These are phyloP conservation scores for Neodidymelliopsis sp. DNA, from an alignment of 2,329 filamentous ascomycete genomes.

Conservation along the genomic window DNA sequence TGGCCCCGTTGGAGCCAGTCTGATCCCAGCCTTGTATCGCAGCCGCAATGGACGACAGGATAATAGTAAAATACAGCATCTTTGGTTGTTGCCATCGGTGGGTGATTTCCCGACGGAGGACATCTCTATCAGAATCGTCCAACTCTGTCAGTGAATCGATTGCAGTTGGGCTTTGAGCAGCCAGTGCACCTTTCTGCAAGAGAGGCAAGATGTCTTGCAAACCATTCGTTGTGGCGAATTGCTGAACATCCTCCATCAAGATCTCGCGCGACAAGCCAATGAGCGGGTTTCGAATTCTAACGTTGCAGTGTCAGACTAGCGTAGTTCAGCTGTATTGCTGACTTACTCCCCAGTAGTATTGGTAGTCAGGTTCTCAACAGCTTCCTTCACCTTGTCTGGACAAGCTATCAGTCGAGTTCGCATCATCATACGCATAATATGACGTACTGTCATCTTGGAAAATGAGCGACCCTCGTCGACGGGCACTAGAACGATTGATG, in stretches of 20 bases:
- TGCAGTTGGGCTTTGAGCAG: constrained; percentile 72
- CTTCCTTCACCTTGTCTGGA: no score
- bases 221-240: constrained; percentile 67
- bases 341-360: no score
- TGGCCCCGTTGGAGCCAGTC: constrained; percentile 60
- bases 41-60: constrained; percentile 72
- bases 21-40: constrained; percentile 74
- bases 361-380: no score
- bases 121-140: constrained; percentile 65
- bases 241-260: constrained; percentile 65
- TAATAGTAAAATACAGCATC: constrained; percentile 70
- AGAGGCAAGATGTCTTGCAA: constrained; percentile 65
- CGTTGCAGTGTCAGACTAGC: no score
- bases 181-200: constrained; percentile 66
- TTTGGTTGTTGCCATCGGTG: constrained; percentile 68
- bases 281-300: constrained; percentile 66
- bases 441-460: no score
- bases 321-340: no score
- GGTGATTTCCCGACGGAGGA: constrained; percentile 66
- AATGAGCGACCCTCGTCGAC: no score
- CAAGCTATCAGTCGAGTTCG: no score
- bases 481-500: no score
- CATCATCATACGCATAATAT: no score
- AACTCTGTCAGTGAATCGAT: constrained; percentile 71
- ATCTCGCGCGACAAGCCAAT: constrained; percentile 61